These are phyloP conservation scores for Boletus sp. DNA, from an alignment of 768 basidiomycete genomes.

Conservation along the genomic window DNA sequence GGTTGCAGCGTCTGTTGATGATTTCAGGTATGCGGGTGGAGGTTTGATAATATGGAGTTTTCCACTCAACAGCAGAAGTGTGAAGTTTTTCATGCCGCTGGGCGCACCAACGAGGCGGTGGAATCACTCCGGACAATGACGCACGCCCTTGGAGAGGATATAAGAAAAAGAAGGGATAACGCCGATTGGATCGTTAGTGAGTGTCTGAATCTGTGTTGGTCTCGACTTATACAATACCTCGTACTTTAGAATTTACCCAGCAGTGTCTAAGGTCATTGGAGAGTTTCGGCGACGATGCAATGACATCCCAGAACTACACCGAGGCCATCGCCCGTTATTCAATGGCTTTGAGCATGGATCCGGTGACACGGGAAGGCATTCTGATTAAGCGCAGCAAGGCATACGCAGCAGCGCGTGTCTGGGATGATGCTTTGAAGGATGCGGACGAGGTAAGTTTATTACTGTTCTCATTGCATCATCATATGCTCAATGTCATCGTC, in stretches of 20 bases:
- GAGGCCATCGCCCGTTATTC: constrained; percentile 6
- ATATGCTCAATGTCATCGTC: neutral
- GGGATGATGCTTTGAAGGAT: constrained; percentile 1
- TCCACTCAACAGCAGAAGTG: neutral
- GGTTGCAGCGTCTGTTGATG: neutral
- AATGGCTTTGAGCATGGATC: neutral
- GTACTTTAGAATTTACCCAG: neutral
- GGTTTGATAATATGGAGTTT: constrained; percentile 8
- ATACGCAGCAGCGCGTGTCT: neutral
- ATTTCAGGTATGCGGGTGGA: constrained; percentile 11
- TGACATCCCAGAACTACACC: neutral
- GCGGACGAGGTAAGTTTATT: constrained; percentile 2
- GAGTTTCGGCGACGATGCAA: constrained; percentile 1
- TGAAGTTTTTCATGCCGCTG: neutral
- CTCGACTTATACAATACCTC: neutral
- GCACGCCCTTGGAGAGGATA: neutral
- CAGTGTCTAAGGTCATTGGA: neutral
- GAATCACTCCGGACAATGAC: neutral
- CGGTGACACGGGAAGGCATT: neutral
- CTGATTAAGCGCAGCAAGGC: constrained; percentile 6
- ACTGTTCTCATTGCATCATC: neutral
- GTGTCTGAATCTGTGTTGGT: neutral
- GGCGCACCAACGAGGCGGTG: neutral
- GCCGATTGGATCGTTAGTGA: constrained; percentile 5
- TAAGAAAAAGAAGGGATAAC: neutral